Base-by-base conservation (phyloP, 495 filamentous ascomycete genomes). In the Hypoxylon intermedium region DNA sequence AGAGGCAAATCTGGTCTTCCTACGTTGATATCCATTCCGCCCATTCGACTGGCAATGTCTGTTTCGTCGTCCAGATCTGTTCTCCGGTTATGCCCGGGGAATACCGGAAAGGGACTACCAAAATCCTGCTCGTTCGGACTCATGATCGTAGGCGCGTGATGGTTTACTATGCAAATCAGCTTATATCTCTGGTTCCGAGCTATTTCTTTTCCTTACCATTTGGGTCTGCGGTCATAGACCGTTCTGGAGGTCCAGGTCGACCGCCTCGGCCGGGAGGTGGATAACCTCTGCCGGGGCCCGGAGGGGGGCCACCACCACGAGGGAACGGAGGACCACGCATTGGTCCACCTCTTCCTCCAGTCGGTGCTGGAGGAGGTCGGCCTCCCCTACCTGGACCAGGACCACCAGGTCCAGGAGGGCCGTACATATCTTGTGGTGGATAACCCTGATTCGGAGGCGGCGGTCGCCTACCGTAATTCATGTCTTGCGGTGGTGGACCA, bases 81-180 rank as follows among this genome's bases (percentile, higher is more conserved):
- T 54, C 74, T 79, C 36, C 77, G 77, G 33, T 77, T 75, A 38
- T 74, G 71, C 26, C 80, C 80, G 0, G 84, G 83, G 54, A 90
- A 89, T 1, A 80, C 76, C 9, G 89, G 86, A 56, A 89, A 91
- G 3, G 87, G 83, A 58, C 85, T 87, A 40, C 88, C 87, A 67
- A 83, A 87, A n/a, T 82, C 72, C 34, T 77, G 65, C 3, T 76
- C 76, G 9, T 79, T 77, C 6, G 85, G 81, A 31, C 63, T 70
- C 24, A 50, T 44, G 64, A 75, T 67, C 11, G 67, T 53, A 24
- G 71, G 70, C 18, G 72, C 66, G 3, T 54, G 53, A 6, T 67
- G 73, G 41, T 73, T 70, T 5, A 50, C 73, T 78, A 41, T 9
- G 21, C 11, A 20, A 26, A 48, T 71, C 47, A 71, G 62, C 45